Conservation (phyloP, 2,329 filamentous ascomycete species). For the Ascochyta lentis region DNA sequence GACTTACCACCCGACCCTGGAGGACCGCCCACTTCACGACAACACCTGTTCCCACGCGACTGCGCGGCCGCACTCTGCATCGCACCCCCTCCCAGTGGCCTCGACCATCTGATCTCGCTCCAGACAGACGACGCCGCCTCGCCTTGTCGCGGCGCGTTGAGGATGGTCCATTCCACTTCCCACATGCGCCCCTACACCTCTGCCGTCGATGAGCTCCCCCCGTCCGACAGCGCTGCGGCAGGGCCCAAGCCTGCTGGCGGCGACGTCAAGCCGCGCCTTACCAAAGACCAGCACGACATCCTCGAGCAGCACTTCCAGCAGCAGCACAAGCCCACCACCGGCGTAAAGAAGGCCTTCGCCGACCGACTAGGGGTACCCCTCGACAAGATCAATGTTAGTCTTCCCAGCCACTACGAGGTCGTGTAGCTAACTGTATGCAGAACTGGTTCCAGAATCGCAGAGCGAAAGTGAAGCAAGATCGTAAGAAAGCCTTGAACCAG, state of each 20-base stretch:
- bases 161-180: conserved; percentile 36
- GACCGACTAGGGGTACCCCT: conserved; percentile 56
- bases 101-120: conserved; percentile 18
- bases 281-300: conserved; percentile 61
- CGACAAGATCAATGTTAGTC: conserved; percentile 61
- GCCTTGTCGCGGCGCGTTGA: conserved; percentile 36
- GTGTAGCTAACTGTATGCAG: conserved; percentile 47
- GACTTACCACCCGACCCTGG: conserved; percentile 14
- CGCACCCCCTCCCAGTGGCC: conserved; percentile 1
- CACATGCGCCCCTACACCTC: conserved; percentile 30
- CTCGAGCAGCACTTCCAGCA: conserved; percentile 57
- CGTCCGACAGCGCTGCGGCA: conserved; percentile 27
- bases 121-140: conserved; percentile 11
- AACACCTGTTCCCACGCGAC: conserved; percentile 19
- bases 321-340: conserved; percentile 59
- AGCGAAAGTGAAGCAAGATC: conserved; percentile 61
- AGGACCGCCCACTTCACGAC: conserved; percentile 7
- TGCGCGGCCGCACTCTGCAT: conserved; percentile 9
- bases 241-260: conserved; percentile 37
- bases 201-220: conserved; percentile 19
- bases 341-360: conserved; percentile 59
- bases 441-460: conserved; percentile 63
- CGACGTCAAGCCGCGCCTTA: conserved; percentile 60
- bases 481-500: conserved; percentile 54
- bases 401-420: neutral